These are phyloP conservation scores for Penicillium sp. DNA, from an alignment of 2,329 filamentous ascomycete genomes.

Conservation along the genomic window DNA sequence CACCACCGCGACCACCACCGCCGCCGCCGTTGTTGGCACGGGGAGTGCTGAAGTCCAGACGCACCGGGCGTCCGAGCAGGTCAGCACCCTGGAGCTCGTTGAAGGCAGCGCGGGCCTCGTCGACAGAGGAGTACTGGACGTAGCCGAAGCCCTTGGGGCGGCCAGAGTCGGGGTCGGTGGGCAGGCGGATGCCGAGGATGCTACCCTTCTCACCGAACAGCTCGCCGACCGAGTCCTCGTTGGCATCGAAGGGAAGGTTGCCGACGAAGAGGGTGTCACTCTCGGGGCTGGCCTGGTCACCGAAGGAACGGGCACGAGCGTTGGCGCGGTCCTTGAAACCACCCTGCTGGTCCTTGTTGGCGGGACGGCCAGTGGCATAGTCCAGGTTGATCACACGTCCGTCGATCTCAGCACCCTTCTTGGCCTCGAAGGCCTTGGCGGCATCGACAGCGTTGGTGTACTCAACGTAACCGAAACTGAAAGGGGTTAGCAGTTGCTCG, in stretches of 20 bases:
- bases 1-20: conserved; percentile 45
- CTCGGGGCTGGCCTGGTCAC: conserved; percentile 69
- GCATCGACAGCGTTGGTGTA: conserved; percentile 61
- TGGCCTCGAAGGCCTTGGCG: conserved; percentile 62
- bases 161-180: conserved; percentile 76
- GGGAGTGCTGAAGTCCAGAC: conserved; percentile 71
- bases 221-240: conserved; percentile 64
- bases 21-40: conserved; percentile 51
- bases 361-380: conserved; percentile 58
- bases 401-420: conserved; percentile 66
- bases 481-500: no score
- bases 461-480: conserved; percentile 91
- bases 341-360: no score
- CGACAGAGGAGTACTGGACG: conserved; percentile 69
- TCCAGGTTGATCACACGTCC: conserved; percentile 69
- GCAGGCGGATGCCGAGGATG: conserved; percentile 73
- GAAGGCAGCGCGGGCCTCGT: conserved; percentile 67
- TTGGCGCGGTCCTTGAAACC: conserved; percentile 56
- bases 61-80: conserved; percentile 68
- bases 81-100: conserved; percentile 63
- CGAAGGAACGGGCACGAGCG: conserved; percentile 49
- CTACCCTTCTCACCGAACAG: conserved; percentile 64
- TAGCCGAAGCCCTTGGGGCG: conserved; percentile 89
- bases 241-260: conserved; percentile 76
- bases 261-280: conserved; percentile 84